A percentile compares a stretch with the other conserved stretches of the same genome.
Conservation (phyloP, 768 basidiomycete genomes). For the Candolleomyces efflorescens region DNA sequence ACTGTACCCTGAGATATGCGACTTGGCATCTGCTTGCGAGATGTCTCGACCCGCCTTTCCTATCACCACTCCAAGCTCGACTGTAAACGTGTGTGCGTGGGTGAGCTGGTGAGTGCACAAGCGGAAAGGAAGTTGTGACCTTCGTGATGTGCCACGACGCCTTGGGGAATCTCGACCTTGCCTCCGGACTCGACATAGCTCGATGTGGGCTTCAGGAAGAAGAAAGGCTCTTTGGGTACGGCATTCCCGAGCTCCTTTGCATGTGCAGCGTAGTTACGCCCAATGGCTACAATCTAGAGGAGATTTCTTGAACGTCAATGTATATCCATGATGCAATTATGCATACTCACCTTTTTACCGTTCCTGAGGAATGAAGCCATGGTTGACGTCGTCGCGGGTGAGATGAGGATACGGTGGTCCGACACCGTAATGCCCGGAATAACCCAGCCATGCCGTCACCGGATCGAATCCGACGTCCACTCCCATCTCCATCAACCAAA, state of each 20-base stretch:
- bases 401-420: background rate
- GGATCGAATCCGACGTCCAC: too few relatives aligned
- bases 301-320: background rate
- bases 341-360: conserved; percentile 31
- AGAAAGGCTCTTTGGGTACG: conserved; percentile 92
- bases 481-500: too few relatives aligned
- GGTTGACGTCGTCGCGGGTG: background rate
- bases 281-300: conserved; percentile 86
- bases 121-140: conserved; percentile 38
- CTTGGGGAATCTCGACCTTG: conserved; percentile 79
- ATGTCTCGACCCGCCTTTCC: conserved; percentile 87
- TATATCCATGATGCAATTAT: background rate
- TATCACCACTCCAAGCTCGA: conserved; percentile 97
- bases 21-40: conserved; percentile 60
- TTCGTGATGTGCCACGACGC: conserved; percentile 87
- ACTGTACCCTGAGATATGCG: conserved; percentile 93
- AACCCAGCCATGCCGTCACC: background rate
- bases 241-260: conserved; percentile 90
- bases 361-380: conserved; percentile 33
- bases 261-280: conserved; percentile 90
- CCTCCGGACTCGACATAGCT: conserved; percentile 80
- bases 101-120: background rate
- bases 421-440: background rate
- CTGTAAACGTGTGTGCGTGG: conserved; percentile 30
- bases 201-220: conserved; percentile 96